These are phyloP conservation scores for Plectosphaerella plurivora DNA, from an alignment of 2,329 filamentous ascomycete genomes.

Conservation along the genomic window DNA sequence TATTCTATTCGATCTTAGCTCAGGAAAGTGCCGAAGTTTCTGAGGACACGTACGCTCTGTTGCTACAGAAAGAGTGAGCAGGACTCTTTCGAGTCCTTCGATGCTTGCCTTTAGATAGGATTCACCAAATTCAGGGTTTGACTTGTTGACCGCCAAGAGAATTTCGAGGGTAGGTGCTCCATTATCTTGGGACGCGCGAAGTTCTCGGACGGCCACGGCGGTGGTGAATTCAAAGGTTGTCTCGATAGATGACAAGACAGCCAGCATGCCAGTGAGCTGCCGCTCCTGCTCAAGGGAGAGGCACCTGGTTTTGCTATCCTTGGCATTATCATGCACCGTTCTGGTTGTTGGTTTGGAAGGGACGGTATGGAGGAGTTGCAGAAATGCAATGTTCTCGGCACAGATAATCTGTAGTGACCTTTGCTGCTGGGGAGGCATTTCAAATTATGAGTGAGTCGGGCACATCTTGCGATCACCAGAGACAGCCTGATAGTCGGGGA, in stretches of 20 bases:
- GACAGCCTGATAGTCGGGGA: no score
- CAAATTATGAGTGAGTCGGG: no score
- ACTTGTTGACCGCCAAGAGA: constrained; percentile 26
- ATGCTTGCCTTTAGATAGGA: constrained; percentile 12
- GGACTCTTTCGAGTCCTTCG: constrained; percentile 12
- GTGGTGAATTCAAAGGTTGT: constrained; percentile 25
- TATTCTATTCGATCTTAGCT: neutral
- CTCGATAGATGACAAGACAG: constrained; percentile 25
- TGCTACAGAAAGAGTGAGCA: constrained; percentile 8
- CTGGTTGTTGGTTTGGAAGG: constrained; percentile 15
- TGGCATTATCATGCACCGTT: neutral
- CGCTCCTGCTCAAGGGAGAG: constrained; percentile 27
- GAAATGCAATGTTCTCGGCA: constrained; percentile 20
- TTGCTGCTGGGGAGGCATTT: neutral
- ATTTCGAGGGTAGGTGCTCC: constrained; percentile 15
- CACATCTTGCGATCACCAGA: no score
- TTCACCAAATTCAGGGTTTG: constrained; percentile 8
- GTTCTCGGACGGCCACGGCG: constrained; percentile 25
- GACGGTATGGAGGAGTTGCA: constrained; percentile 19
- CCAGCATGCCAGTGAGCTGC: constrained; percentile 20
- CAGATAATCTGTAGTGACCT: constrained; percentile 6
- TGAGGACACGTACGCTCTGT: constrained; percentile 1
- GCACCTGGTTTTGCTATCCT: constrained; percentile 12
- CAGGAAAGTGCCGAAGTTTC: no score
- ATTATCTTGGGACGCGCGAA: neutral